Percentiles rank a stretch among this genome's conserved stretches.
phyloP scores from a whole-genome alignment of 306 rosid species.

The Hippophae rhamnoides region DNA sequence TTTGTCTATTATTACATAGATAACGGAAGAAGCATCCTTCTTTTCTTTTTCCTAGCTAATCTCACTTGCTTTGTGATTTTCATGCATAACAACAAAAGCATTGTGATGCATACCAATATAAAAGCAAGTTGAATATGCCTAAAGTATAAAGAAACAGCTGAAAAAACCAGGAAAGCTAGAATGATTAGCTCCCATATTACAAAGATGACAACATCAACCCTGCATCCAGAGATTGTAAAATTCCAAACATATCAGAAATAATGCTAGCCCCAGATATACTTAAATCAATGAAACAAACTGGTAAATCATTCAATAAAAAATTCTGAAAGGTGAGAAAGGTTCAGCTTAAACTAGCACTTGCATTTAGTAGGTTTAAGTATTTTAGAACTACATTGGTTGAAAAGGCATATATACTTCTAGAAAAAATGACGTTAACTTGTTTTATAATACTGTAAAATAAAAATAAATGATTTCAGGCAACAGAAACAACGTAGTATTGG shows the following conservation, averaged over 20 bases:
- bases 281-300: background rate
- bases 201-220: slow-evolving; percentile 96
- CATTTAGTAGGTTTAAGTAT: too few relatives aligned
- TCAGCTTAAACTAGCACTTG: background rate
- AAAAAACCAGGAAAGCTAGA: slow-evolving; percentile 88
- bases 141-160: slow-evolving; percentile 86
- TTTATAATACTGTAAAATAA: too few relatives aligned
- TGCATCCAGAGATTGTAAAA: slow-evolving; percentile 43
- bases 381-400: too few relatives aligned
- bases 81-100: slow-evolving; percentile 83
- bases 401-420: too few relatives aligned
- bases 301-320: background rate
- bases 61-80: slow-evolving; percentile 94
- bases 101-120: slow-evolving; percentile 57
- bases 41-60: slow-evolving; percentile 85
- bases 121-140: slow-evolving; percentile 77
- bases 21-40: slow-evolving; percentile 99
- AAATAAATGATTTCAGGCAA: too few relatives aligned
- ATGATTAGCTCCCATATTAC: slow-evolving; percentile 93
- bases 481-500: too few relatives aligned
- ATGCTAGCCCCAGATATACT: slow-evolving; percentile 1
- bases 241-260: slow-evolving; percentile 9
- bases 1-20: slow-evolving; percentile 61
- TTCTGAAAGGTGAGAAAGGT: background rate
- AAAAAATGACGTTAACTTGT: too few relatives aligned